These are phyloP conservation scores for Botryosphaeria dothidea DNA, from an alignment of 2,329 filamentous ascomycete species.

Conservation along the genomic window DNA sequence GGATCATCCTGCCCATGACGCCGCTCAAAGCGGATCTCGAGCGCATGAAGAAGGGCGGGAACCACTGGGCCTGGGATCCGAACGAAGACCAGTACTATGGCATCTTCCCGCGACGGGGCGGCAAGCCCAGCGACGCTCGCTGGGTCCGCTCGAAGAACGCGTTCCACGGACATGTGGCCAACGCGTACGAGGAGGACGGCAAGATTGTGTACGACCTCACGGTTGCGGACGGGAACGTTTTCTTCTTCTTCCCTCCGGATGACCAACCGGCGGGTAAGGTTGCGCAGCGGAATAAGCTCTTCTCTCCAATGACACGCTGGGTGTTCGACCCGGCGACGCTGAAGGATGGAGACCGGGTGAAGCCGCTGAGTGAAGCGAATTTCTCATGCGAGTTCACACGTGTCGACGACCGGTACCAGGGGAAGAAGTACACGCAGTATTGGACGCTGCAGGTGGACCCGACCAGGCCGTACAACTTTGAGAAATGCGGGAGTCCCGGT, in stretches of 20 bases:
- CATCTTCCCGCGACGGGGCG: conserved; percentile 52
- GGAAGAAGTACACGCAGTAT: conserved; percentile 40
- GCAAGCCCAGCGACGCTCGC: conserved; percentile 39
- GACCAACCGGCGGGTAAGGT: conserved; percentile 32
- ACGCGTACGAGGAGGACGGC: conserved; percentile 42
- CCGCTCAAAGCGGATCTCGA: conserved; percentile 39
- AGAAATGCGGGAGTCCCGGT: conserved; percentile 34
- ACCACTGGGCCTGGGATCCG: conserved; percentile 46
- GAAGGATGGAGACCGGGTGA: conserved; percentile 29
- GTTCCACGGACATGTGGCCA: conserved; percentile 46
- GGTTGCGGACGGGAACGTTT: conserved; percentile 44
- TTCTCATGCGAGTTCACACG: conserved; percentile 47
- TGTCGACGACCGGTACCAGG: conserved; percentile 48
- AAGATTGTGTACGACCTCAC: conserved; percentile 41
- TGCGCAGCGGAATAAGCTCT: conserved; percentile 43
- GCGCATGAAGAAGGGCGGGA: conserved; percentile 39
- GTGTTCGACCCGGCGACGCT: conserved; percentile 38
- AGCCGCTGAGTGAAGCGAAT: conserved; percentile 35
- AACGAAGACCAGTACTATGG: conserved; percentile 59
- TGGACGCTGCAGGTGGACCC: conserved; percentile 44
- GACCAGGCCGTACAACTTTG: conserved; percentile 31
- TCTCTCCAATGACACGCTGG: conserved; percentile 41
- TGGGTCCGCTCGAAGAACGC: conserved; percentile 20
- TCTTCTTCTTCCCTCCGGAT: conserved; percentile 44
- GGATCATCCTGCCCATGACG: conserved; percentile 39